These are phyloP conservation scores for Pythium guiyangense DNA, from an alignment of 352 stramenopile genomes.

Conservation along the genomic window DNA sequence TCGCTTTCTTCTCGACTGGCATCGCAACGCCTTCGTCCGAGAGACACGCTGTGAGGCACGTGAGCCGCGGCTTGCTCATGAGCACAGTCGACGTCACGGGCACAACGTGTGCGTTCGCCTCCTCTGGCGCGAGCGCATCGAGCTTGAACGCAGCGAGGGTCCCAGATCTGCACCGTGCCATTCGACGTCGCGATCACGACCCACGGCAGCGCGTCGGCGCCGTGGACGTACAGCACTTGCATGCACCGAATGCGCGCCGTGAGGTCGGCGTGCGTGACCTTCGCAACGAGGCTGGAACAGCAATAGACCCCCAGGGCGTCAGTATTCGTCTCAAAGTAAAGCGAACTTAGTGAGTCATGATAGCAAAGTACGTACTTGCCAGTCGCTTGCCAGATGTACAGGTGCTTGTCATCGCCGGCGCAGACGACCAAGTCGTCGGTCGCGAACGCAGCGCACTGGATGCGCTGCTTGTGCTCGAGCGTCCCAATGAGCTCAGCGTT, in stretches of 20 bases:
- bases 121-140: constrained; percentile 35
- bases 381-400: constrained; percentile 78
- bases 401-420: constrained; percentile 71
- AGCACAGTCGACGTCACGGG: constrained; percentile 60
- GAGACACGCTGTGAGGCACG: constrained; percentile 64
- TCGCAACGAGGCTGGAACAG: constrained; percentile 36
- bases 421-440: constrained; percentile 75
- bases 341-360: no score
- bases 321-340: no score
- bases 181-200: constrained; percentile 75
- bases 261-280: constrained; percentile 59
- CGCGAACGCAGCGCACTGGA: constrained; percentile 69
- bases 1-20: constrained; percentile 24
- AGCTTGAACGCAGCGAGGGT: constrained; percentile 62
- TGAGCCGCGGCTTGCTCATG: constrained; percentile 71
- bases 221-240: constrained; percentile 63
- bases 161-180: constrained; percentile 77
- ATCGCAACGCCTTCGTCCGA: constrained; percentile 17
- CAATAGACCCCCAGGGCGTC: not conserved
- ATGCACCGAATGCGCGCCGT: constrained; percentile 70
- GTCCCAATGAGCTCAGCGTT: constrained; percentile 72
- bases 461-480: constrained; percentile 68
- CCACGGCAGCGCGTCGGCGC: constrained; percentile 51
- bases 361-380: constrained; percentile 45
- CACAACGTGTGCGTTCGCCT: constrained; percentile 48